A percentile compares a stretch with the other conserved stretches of the same genome.
These are phyloP conservation scores for Aspergillus costaricaensis DNA, from an alignment of 2,329 filamentous ascomycete genomes.

Conservation along the genomic window DNA sequence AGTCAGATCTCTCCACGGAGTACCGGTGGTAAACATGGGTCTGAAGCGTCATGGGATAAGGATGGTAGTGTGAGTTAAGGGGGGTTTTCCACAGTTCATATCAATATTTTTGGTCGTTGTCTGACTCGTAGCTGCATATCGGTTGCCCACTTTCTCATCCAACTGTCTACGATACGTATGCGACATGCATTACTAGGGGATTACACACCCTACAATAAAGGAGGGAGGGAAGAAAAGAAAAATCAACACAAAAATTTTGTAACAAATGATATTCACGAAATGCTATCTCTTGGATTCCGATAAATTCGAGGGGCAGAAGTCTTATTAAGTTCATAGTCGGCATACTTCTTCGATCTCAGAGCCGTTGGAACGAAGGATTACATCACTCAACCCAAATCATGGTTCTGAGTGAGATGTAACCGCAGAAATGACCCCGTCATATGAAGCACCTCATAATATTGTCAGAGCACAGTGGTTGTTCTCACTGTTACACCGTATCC, in stretches of 20 bases:
- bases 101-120: background rate
- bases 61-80: background rate
- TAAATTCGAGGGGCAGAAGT: slow-evolving; percentile 16
- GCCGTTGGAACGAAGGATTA: slow-evolving; percentile 16
- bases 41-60: background rate
- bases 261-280: slow-evolving; percentile 3
- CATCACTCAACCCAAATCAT: background rate
- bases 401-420: background rate
- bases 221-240: too few relatives aligned
- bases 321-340: background rate
- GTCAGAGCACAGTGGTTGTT: too few relatives aligned
- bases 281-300: slow-evolving; percentile 1
- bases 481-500: too few relatives aligned
- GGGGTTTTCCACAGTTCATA: background rate
- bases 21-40: background rate
- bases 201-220: background rate
- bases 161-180: background rate
- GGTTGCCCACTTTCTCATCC: background rate
- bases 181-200: slow-evolving; percentile 9
- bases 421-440: too few relatives aligned
- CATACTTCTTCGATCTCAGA: slow-evolving; percentile 6
- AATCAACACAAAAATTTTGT: too few relatives aligned
- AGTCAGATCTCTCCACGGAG: slow-evolving; percentile 2
- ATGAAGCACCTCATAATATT: too few relatives aligned
- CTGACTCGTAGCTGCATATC: slow-evolving; percentile 4